phyloP scores from a whole-genome alignment of 2,329 filamentous ascomycete species.

The Blastomyces gilchristii region DNA sequence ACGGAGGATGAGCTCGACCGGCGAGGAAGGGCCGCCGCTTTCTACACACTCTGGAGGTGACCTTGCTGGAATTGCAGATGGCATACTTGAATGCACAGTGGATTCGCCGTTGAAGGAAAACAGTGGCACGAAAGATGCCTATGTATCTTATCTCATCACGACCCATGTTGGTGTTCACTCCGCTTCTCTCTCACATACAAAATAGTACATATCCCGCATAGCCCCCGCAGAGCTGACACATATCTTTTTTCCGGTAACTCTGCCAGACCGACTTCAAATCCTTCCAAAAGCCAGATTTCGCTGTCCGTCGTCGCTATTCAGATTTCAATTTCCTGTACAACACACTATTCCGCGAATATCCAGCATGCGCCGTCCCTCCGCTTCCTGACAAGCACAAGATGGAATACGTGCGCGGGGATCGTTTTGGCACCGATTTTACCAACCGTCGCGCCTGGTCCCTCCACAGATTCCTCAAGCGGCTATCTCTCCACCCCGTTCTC shows the following conservation, averaged over 20 bases:
- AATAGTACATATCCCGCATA: not conserved
- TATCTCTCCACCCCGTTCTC: constrained; percentile 80
- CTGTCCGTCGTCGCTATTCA: constrained; percentile 83
- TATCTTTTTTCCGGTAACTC: constrained; percentile 1
- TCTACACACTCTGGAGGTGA: constrained; percentile 46
- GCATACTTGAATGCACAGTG: constrained; percentile 74
- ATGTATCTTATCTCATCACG: constrained; percentile 89
- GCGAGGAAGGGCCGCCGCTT: constrained; percentile 37
- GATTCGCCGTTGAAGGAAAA: constrained; percentile 84
- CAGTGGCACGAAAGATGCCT: constrained; percentile 91
- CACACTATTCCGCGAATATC: constrained; percentile 74
- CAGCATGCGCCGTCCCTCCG: constrained; percentile 84
- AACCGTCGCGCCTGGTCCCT: constrained; percentile 78
- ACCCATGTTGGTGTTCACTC: constrained; percentile 55
- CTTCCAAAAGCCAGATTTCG: constrained; percentile 71
- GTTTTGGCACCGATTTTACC: constrained; percentile 90
- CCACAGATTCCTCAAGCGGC: constrained; percentile 76
- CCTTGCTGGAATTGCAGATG: constrained; percentile 55
- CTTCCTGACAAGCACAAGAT: constrained; percentile 98
- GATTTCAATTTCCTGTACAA: constrained; percentile 97
- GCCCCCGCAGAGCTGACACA: constrained; percentile 6
- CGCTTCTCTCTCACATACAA: not conserved
- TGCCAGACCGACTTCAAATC: constrained; percentile 84
- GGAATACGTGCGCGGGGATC: constrained; percentile 94
- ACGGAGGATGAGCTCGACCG: constrained; percentile 37